Conservation (phyloP, 2,329 filamentous ascomycete genomes). For the Cercospora sp. region DNA sequence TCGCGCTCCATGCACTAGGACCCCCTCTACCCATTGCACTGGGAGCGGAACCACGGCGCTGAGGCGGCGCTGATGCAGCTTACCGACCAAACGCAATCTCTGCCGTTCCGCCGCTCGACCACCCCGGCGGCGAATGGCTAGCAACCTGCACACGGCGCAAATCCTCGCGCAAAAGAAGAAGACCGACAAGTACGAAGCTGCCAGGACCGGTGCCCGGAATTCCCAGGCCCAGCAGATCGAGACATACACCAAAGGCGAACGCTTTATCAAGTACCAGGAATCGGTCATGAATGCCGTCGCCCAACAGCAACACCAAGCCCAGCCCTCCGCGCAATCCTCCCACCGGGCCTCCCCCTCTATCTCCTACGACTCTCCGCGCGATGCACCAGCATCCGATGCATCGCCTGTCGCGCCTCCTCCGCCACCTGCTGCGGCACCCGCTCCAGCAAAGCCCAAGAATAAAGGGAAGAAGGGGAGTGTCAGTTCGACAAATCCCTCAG, state of each 20-base stretch:
- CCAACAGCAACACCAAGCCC: constrained; percentile 16
- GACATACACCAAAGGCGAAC: constrained; percentile 15
- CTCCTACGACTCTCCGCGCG: constrained; percentile 34
- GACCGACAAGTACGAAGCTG: constrained; percentile 15
- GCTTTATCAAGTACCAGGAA: constrained; percentile 14
- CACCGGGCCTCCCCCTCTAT: constrained; percentile 13
- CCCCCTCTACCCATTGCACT: neutral
- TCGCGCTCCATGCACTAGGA: neutral
- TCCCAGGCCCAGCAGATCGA: constrained; percentile 10
- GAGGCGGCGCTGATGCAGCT: constrained; percentile 10
- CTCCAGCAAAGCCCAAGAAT: constrained; percentile 68
- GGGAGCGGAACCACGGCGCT: neutral
- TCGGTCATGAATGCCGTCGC: constrained; percentile 15
- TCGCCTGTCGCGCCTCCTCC: constrained; percentile 37
- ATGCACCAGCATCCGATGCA: constrained; percentile 30
- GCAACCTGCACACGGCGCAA: constrained; percentile 13
- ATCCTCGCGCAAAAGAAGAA: constrained; percentile 16
- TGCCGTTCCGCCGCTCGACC: constrained; percentile 5
- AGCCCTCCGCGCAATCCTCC: constrained; percentile 13
- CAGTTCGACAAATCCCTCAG: constrained; percentile 81
- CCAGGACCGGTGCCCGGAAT: constrained; percentile 9
- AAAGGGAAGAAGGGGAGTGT: constrained; percentile 55
- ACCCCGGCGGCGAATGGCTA: constrained; percentile 12
- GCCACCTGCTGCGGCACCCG: constrained; percentile 46
- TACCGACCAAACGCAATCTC: constrained; percentile 11